Conservation (phyloP, 106 monocot genomes). For the Gastrodia elata region DNA sequence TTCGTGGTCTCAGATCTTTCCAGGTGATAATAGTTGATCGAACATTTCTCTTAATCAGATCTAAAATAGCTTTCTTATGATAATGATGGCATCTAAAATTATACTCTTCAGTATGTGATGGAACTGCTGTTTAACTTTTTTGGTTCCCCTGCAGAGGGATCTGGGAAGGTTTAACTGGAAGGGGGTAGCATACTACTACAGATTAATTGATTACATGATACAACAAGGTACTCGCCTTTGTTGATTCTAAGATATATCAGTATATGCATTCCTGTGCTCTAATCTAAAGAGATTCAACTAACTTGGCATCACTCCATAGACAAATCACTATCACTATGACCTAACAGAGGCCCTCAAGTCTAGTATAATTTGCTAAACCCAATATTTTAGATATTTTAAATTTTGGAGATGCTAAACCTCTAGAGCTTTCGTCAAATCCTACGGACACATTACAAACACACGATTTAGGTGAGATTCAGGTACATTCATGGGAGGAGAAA, state of each 20-base stretch:
- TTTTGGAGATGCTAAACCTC: too few species aligned
- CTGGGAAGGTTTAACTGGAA: constrained; percentile 70
- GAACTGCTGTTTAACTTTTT: neutral
- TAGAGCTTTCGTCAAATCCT: too few species aligned
- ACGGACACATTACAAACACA: too few species aligned
- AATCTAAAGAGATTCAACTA: neutral
- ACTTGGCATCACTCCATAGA: constrained; percentile 84
- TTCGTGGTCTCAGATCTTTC: constrained; percentile 93
- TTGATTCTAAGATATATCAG: neutral
- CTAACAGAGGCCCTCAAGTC: constrained; percentile 81
- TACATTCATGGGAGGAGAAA: too few species aligned
- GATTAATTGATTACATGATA: constrained; percentile 87
- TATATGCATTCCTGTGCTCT: neutral
- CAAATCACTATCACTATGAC: constrained; percentile 96
- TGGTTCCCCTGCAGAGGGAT: constrained; percentile 40
- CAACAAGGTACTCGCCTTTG: constrained; percentile 33
- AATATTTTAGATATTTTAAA: too few species aligned
- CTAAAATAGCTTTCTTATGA: neutral
- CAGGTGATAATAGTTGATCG: constrained; percentile 15
- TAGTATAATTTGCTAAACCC: too few species aligned
- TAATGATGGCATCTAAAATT: neutral
- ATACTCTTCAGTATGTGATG: neutral
- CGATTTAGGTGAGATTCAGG: too few species aligned
- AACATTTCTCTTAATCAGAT: neutral
- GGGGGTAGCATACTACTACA: constrained; percentile 91